Base-by-base conservation (phyloP, 805 yeast genomes). In the Starmerella stigmatis region DNA sequence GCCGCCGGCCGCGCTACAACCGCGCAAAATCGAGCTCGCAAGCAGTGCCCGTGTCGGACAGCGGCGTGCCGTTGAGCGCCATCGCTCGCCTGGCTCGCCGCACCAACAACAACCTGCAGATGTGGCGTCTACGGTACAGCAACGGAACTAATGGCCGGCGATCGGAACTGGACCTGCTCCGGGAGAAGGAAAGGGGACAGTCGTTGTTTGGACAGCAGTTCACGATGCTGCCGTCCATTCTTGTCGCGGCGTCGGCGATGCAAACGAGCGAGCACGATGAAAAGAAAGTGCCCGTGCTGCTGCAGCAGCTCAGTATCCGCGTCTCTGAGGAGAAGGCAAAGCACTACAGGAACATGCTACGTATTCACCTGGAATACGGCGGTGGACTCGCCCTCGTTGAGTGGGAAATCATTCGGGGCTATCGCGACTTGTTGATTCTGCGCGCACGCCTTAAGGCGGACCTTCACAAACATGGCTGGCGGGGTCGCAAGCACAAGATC, bases 351-450 rank as follows among this genome's bases (percentile, higher is more conserved):
- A 72, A 69, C 29, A 37, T 53, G 44, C 81, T 74, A 54, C 69
- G 74, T 48, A 66, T 92, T n/a, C 83, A 81, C 40, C 67, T 92
- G 36, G 95, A 88, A 59, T 92, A 92, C 58, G 98, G 97, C 6
- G 75, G 86, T 26, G 95, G 95, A 2, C 74, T 77, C 5, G 75
- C 79, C 45, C 65, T 86, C 44, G 66, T 86, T 55, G 75, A 75
- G 54, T 92, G 98, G 98, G 68, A 79, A 1, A 74, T 92, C 6
- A 70, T 76, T 23, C 81, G 80, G 55, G 80, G 77, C 19, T 75
- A 79, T 39, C 76, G 78, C 54, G 95, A 86, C 50, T 68, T 92
- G 34, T 64, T 74, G n/a, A 70, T 70, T 21, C 68, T 89, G 45
- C 94, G 88, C 60, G 74, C 81, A 16, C 72, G 75, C 44, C 66